Base-by-base conservation (phyloP, 805 yeast genomes). In the Monosporozyma yasuniensis region DNA sequence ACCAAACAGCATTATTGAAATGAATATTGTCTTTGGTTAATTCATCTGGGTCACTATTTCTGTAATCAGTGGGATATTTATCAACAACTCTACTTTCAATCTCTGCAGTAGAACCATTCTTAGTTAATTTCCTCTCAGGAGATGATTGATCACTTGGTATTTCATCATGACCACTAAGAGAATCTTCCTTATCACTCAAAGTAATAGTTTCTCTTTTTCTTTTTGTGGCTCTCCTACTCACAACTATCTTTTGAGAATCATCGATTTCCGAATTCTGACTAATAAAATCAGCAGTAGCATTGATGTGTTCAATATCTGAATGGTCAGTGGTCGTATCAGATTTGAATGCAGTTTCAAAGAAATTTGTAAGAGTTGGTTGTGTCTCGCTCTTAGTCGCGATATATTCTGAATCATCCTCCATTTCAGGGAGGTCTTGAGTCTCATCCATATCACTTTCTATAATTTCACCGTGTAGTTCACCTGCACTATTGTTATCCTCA, bases 1-100 rank as follows among this genome's bases (percentile, higher is more conserved):
- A 79, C 83, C 83, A 81, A 1, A 80, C 81, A 43, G 77, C 72
- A 16, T 60, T 58, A 18, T 56, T 57, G 47, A 61, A 67, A 1
- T 52, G 23, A 5, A 72, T 58, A 48, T 71, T 72, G 1, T 52
- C 50, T 16, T 57, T 58, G 1, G 65, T 52, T 7, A 70, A 50
- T 27, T 41, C 50, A 16, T 49, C 54, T 10, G 44, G 32, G 32
- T 59, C 61, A 39, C 27, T 39, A 10, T 16, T 11, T 39, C 42
- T 21, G 8, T 19, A 19, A 39, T 39, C 27, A 19, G 25, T 21
- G 14, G 42, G 42, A 12, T 39, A 39, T 19, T 21, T 21, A 14
- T 21, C 42, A 12, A 5, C 16, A 11, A 10, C 14, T 9, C 7
- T 8, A 18, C 12, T 18, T 6, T 35, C 11, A 8, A 4, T 18